phyloP scores from a whole-genome alignment of 1,284 basidiomycete genomes.

The Golubevia sp. region DNA sequence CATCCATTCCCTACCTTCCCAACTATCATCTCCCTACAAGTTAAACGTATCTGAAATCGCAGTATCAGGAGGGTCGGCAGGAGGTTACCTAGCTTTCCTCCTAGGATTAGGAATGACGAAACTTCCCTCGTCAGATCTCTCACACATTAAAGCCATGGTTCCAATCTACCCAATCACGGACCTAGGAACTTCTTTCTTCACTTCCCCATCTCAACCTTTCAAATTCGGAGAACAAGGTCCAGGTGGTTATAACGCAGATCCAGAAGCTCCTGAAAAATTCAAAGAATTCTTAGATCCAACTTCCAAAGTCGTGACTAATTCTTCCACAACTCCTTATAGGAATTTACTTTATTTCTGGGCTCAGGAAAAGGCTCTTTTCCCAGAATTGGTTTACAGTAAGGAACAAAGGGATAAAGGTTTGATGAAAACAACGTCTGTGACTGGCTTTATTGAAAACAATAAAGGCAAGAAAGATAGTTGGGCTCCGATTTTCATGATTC shows the following conservation, averaged over 20 bases:
- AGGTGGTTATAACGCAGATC: background rate
- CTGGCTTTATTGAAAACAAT: constrained; percentile 11
- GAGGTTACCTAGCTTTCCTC: constrained; percentile 31
- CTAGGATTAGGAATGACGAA: constrained; percentile 27
- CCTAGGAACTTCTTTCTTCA: constrained; percentile 31
- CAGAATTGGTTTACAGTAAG: constrained; percentile 20
- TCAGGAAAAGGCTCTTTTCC: constrained; percentile 30
- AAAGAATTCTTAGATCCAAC: constrained; percentile 23
- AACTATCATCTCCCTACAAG: constrained; percentile 17
- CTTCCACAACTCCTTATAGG: constrained; percentile 15
- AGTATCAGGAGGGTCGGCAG: constrained; percentile 27
- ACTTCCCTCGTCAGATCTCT: constrained; percentile 5
- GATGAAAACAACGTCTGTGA: constrained; percentile 20
- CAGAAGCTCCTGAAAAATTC: constrained; percentile 2
- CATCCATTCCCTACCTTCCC: constrained; percentile 16
- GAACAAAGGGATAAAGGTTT: constrained; percentile 10
- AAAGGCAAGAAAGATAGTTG: constrained; percentile 16
- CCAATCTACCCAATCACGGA: constrained; percentile 34
- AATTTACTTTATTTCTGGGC: constrained; percentile 34
- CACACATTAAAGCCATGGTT: constrained; percentile 14
- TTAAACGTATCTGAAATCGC: constrained; percentile 23
- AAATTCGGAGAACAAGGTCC: background rate
- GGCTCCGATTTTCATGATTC: constrained; percentile 30
- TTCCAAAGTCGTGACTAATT: constrained; percentile 19
- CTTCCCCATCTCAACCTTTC: constrained; percentile 24